Base-by-base conservation (phyloP, 2,329 filamentous ascomycete species). In the Colletotrichum kahawae region DNA sequence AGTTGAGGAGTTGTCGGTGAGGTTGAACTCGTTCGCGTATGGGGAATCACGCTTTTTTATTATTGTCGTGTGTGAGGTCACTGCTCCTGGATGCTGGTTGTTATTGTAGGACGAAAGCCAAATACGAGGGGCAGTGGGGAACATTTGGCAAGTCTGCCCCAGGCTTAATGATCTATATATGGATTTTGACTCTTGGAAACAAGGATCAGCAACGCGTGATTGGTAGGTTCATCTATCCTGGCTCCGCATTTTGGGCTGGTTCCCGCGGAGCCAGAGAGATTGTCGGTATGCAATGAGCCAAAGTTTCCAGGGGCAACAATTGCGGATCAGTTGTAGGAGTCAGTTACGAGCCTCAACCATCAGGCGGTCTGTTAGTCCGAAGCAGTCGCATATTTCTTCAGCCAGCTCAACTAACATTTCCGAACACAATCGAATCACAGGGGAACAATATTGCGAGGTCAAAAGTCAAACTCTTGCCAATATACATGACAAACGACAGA, bases 51-150 rank as follows among this genome's bases (percentile, higher is more conserved):
- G 18, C 62, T 24, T 6, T 51, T 51, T 65, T 36, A 63, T 24
- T 27, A 18, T 38, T 27, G 36, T 31, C 10, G 24, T 21, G 24
- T 7, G 10, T 65, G 38, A 65, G 36, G 36, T 65, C 36, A 65
- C 62, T 43, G 27, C 29, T 21, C 29, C 1, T 0, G 1, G 18
- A 65, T 29, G 62, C 62, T 31, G 9, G 38, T 51, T 65, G 62
- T 18, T 18, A 48, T 12, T 65, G 62, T 65, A 27, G 62, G 10
- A 51, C 62, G 27, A 4, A 21, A 27, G 43, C 13, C 16, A 51
- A 48, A 65, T 65, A 65, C 62, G 62, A 65, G 62, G 24, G 21
- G 13, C n/a, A 24, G 38, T 51, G 62, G 62, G 18, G 60, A 63
- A 29, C 9, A 51, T 18, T 65, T 65, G 62, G 62, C 36, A 21